Evolutionary conservation across 2,329 filamentous ascomycete genomes (phyloP).

Genomic region (Diaporthe vexans): DNA sequence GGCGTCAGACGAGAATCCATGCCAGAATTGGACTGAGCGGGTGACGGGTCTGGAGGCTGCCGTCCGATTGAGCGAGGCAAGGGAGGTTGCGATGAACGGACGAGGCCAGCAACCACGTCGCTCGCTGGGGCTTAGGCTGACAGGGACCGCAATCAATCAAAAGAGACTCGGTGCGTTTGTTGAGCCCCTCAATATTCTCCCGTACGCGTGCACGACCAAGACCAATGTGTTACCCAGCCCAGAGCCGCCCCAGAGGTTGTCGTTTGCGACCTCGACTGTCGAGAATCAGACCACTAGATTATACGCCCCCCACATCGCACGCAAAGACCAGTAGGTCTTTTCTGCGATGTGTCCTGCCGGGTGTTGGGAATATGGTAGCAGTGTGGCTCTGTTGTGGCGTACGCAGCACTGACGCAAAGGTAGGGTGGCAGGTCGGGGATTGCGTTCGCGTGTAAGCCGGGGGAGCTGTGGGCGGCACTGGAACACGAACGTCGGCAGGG

Average conservation of each 20-base stretch:
- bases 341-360: slow-evolving; percentile 45
- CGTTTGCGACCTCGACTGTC: slow-evolving; percentile 40
- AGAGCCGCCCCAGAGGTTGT: slow-evolving; percentile 22
- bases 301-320: slow-evolving; percentile 63
- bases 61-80: slow-evolving; percentile 22
- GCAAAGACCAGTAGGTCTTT: slow-evolving; percentile 51
- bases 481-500: slow-evolving; percentile 13
- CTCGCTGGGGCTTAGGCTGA: slow-evolving; percentile 9
- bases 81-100: slow-evolving; percentile 35
- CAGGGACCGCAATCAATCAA: background rate
- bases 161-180: slow-evolving; percentile 1
- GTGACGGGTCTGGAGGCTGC: slow-evolving; percentile 12
- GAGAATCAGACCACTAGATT: slow-evolving; percentile 53
- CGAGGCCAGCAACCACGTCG: slow-evolving; percentile 17
- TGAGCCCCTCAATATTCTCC: slow-evolving; percentile 13
- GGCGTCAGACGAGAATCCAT: slow-evolving; percentile 76
- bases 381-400: slow-evolving; percentile 1
- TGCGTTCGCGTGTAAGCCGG: slow-evolving; percentile 30
- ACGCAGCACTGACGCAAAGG: slow-evolving; percentile 26
- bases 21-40: slow-evolving; percentile 49
- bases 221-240: slow-evolving; percentile 29
- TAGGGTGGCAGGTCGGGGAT: background rate
- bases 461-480: slow-evolving; percentile 37
- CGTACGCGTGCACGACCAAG: slow-evolving; percentile 21
- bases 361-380: background rate